Percentiles rank a stretch among this genome's conserved stretches.
phyloP scores from a whole-genome alignment of 345 rosid genomes.

The Populus pruinosa region DNA sequence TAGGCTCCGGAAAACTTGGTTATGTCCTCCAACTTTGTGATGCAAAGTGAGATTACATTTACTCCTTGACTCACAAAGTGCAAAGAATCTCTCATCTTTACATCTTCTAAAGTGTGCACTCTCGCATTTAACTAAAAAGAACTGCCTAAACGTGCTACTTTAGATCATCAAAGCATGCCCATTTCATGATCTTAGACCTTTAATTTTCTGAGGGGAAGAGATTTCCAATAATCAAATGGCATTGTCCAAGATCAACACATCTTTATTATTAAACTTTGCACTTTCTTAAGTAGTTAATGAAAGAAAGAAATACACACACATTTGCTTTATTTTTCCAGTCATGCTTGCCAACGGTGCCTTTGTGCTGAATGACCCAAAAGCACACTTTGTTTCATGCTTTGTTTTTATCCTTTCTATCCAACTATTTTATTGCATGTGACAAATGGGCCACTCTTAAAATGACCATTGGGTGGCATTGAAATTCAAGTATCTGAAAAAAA shows the following conservation, averaged over 20 bases:
- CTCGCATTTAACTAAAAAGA: conserved; percentile 20
- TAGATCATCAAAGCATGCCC: neutral
- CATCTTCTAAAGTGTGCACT: conserved; percentile 18
- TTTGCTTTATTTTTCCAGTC: neutral
- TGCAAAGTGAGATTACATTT: neutral
- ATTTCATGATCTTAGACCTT: neutral
- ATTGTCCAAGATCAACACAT: neutral
- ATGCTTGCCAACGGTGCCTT: conserved; percentile 3
- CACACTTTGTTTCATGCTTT: neutral
- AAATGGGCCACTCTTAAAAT: conserved; percentile 18
- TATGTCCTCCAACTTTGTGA: neutral
- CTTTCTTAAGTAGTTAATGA: neutral
- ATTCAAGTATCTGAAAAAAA: neutral
- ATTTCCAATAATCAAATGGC: neutral
- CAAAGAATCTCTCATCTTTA: neutral
- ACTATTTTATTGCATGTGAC: conserved; percentile 24
- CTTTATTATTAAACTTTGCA: neutral
- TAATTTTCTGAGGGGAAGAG: neutral
- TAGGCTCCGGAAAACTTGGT: conserved; percentile 5
- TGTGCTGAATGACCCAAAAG: too few species aligned
- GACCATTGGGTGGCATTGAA: neutral
- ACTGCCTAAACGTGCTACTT: conserved; percentile 10
- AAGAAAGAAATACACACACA: neutral
- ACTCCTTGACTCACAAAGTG: neutral
- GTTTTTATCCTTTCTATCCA: conserved; percentile 4